phyloP scores from a whole-genome alignment of 2,329 filamentous ascomycete species.

The Neonectria ditissima region DNA sequence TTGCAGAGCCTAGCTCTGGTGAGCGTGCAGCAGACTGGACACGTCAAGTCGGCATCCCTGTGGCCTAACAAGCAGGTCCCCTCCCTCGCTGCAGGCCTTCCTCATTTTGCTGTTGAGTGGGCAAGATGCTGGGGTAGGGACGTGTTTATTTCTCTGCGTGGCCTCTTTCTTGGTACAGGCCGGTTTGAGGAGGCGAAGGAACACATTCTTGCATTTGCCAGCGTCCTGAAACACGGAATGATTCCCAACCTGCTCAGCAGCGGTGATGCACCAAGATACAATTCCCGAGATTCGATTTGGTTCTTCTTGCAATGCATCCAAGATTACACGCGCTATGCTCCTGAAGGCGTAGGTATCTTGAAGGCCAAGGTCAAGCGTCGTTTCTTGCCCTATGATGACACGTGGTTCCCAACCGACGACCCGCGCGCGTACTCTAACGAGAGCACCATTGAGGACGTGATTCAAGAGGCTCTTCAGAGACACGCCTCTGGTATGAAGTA shows the following conservation, averaged over 20 bases:
- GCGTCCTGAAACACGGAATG: constrained; percentile 98
- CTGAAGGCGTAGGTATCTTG: constrained; percentile 79
- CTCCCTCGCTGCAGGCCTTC: constrained; percentile 89
- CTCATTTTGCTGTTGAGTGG: constrained; percentile 95
- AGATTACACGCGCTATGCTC: constrained; percentile 86
- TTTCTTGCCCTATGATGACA: constrained; percentile 95
- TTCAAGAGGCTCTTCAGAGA: constrained; percentile 92
- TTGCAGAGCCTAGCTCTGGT: constrained; percentile 90
- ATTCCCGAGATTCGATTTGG: constrained; percentile 96
- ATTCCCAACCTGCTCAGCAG: constrained; percentile 93
- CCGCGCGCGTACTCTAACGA: constrained; percentile 84
- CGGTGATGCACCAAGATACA: constrained; percentile 89
- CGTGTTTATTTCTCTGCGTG: constrained; percentile 94
- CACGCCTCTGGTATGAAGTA: constrained; percentile 93
- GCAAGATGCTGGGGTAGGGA: constrained; percentile 97
- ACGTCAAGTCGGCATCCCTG: constrained; percentile 89
- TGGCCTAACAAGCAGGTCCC: constrained; percentile 89
- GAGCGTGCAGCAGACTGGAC: constrained; percentile 89
- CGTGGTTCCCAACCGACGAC: constrained; percentile 89
- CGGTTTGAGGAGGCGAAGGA: constrained; percentile 90
- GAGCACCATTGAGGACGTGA: constrained; percentile 87
- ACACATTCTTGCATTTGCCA: constrained; percentile 94
- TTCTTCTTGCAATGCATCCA: constrained; percentile 98
- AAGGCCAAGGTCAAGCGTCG: constrained; percentile 82
- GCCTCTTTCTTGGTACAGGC: constrained; percentile 90